Evolutionary conservation across 306 rosid genomes (phyloP).

Genomic region (Cajanus cajan): DNA sequence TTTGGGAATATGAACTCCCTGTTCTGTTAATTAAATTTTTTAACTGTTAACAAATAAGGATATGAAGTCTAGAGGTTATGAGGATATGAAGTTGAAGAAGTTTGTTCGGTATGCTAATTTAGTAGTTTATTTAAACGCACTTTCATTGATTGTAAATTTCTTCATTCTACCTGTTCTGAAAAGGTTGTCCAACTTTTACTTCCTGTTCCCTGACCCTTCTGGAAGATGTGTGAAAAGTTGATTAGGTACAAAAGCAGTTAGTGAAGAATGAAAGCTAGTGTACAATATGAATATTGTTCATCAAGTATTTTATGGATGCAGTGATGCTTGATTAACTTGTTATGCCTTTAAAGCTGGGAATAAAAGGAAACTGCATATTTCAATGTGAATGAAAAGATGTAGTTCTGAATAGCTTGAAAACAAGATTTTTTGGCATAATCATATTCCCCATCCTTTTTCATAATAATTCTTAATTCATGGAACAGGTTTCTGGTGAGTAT

Average conservation of each 20-base stretch:
- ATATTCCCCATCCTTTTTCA: neutral
- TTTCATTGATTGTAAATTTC: neutral
- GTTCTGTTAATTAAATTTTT: neutral
- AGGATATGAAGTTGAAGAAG: neutral
- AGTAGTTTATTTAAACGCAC: neutral
- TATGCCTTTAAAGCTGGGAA: slow-evolving; percentile 1
- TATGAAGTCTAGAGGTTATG: neutral
- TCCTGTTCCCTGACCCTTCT: neutral
- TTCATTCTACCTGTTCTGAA: neutral
- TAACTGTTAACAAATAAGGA: neutral
- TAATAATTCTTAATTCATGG: neutral
- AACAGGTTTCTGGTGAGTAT: slow-evolving; percentile 95
- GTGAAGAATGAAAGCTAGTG: neutral
- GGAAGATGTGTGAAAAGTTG: neutral
- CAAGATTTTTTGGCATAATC: neutral
- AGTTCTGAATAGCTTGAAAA: slow-evolving; percentile 5
- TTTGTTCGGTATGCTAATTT: neutral
- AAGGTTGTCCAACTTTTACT: neutral
- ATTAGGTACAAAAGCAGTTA: neutral
- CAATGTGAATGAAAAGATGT: neutral
- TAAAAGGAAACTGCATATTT: neutral
- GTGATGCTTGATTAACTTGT: neutral
- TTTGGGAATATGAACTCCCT: neutral
- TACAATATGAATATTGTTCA: neutral
- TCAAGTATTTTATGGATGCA: neutral